Evolutionary conservation across 495 filamentous ascomycete species (phyloP).

Genomic region (Penicillium egyptiacum): DNA sequence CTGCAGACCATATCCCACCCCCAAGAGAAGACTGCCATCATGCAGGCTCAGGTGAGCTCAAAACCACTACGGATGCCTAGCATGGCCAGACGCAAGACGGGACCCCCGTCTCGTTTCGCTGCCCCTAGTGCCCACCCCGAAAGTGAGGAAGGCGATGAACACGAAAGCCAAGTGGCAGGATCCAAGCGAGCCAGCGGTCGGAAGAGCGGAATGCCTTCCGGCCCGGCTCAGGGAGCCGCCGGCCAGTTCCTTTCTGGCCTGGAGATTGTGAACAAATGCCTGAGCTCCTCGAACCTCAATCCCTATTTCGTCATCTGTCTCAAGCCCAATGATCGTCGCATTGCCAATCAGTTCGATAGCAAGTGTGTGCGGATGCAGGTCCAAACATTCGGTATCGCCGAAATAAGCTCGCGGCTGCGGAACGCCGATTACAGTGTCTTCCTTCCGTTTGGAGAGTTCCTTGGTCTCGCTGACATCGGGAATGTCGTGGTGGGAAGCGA

Average conservation of each 20-base stretch:
- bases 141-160: conserved; percentile 55
- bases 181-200: conserved; percentile 34
- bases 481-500: conserved; percentile 86
- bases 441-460: conserved; percentile 92
- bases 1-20: conserved; percentile 88
- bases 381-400: conserved; percentile 93
- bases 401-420: conserved; percentile 88
- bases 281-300: conserved; percentile 79
- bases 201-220: conserved; percentile 45
- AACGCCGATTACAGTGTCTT: conserved; percentile 96
- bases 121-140: conserved; percentile 35
- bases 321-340: conserved; percentile 95
- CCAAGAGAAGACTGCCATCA: conserved; percentile 82
- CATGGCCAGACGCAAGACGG: conserved; percentile 74
- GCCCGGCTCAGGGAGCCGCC: conserved; percentile 76
- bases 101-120: conserved; percentile 43
- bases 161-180: conserved; percentile 48
- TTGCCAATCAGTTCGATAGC: conserved; percentile 98
- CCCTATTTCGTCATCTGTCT: conserved; percentile 96
- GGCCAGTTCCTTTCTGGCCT: conserved; percentile 89
- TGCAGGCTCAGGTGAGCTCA: conserved; percentile 95
- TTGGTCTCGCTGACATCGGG: conserved; percentile 82
- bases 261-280: conserved; percentile 80
- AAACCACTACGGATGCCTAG: conserved; percentile 90
- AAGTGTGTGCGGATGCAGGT: conserved; percentile 95